Percentiles rank a stretch among this genome's conserved stretches.
Conservation (phyloP, 176 grass and related monocot genomes). For the Triticum urartu region DNA sequence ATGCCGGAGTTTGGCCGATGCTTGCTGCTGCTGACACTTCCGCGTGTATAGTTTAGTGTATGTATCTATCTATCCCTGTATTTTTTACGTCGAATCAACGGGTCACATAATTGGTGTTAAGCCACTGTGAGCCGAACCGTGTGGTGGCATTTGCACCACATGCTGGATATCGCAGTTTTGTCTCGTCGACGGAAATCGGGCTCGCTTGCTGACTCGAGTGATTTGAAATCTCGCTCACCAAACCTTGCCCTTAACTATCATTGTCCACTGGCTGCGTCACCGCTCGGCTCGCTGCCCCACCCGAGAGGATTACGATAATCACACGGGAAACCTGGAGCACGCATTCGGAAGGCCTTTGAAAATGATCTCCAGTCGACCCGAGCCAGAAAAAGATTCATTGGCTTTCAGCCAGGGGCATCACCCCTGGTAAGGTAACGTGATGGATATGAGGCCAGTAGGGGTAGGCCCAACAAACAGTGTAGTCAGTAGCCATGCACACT, state of each 20-base stretch:
- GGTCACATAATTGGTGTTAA: not conserved
- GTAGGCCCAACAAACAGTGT: not conserved
- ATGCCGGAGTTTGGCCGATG: not conserved
- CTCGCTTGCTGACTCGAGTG: not conserved
- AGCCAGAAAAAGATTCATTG: no score
- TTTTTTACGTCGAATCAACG: not conserved
- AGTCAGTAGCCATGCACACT: not conserved
- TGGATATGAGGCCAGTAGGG: no score
- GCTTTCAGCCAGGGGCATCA: no score
- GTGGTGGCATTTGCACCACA: not conserved
- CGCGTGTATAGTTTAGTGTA: not conserved
- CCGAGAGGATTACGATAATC: not conserved
- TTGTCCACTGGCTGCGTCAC: not conserved
- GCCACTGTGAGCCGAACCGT: not conserved
- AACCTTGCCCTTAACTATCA: not conserved
- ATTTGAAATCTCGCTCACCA: not conserved
- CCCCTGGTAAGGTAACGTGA: no score
- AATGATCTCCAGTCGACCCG: no score
- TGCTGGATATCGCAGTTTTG: not conserved
- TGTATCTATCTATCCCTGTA: not conserved
- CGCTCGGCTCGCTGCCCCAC: not conserved
- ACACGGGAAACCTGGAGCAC: not conserved
- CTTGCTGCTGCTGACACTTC: not conserved
- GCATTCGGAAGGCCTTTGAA: no score
- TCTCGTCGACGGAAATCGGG: not conserved